Base-by-base conservation (phyloP, 768 basidiomycete species). In the Cantharellus cinnabarinus region DNA sequence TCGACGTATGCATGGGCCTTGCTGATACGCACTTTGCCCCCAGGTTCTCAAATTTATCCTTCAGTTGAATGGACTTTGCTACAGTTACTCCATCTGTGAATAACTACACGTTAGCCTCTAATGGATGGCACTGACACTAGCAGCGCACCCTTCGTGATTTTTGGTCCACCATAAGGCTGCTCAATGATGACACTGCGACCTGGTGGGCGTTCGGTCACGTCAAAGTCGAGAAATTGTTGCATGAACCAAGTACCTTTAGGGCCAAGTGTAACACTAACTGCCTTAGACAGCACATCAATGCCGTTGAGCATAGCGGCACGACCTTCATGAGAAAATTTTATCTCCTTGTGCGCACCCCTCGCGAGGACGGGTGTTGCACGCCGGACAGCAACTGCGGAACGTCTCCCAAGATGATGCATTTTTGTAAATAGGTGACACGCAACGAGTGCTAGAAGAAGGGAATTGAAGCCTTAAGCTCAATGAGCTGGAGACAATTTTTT, bases 21-120 rank as follows among this genome's bases (percentile, higher is more conserved):
- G 52, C 35, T 14, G 14, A 42, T 4, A 69, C 82, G 65, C 72
- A 93, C 89, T 90, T 85, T 67, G 93, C 91, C 68, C 93, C 91
- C 60, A 98, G 85, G 77, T 97, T 97, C 77, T 97, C 89, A 68
- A 98, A 97, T 72, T 93, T 95, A 80, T 97, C 90, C 74, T 97
- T 82, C 66, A 98, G 79, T 3, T 81, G 75, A 65, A 99, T 89
- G 42, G 89, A 75, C 76, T 97, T 99, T 60, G 94, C 94, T 42
- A 98, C 94, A 37, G 91, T 94, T 20, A 95, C 94, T 81, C 93
- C 94, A 70, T 97, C 90, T 89, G 57, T 0, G 40, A 2, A 42
- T 56, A 4, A 52, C n/a, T 20, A 52, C 56, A 29, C n/a, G 14
- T 2, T 52, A 56, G 44, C 44, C 44, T 48, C 29, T 29, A 10